These are phyloP conservation scores for Daldinia sp. DNA, from an alignment of 2,329 filamentous ascomycete genomes.

Conservation along the genomic window DNA sequence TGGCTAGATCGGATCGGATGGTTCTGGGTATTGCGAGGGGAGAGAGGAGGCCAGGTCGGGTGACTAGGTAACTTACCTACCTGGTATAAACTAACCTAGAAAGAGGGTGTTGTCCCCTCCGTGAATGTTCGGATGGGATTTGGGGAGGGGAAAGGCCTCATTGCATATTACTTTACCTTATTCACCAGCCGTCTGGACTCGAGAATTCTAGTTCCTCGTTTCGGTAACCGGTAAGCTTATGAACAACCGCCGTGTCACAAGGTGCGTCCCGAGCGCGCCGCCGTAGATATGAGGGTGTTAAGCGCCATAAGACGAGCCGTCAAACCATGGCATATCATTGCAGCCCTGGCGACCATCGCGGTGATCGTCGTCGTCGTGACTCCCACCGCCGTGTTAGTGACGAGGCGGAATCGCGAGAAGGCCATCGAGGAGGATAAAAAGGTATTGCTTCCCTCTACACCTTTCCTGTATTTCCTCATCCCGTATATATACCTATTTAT, in stretches of 20 bases:
- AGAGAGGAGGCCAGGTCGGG: background rate
- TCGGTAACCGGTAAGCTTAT: background rate
- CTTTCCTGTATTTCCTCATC: background rate
- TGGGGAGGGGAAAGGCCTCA: background rate
- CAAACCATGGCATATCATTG: conserved; percentile 31
- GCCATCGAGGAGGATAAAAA: conserved; percentile 16
- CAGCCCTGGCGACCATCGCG: conserved; percentile 7
- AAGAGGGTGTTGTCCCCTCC: background rate
- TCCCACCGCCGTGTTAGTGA: conserved; percentile 26
- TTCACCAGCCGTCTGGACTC: background rate
- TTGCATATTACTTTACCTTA: too few species aligned
- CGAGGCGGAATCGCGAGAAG: conserved; percentile 22
- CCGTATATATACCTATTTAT: background rate
- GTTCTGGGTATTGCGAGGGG: background rate
- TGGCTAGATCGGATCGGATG: background rate
- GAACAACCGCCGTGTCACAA: background rate
- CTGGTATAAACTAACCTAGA: background rate
- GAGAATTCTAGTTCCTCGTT: background rate
- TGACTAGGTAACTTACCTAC: background rate
- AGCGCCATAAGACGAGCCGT: conserved; percentile 2
- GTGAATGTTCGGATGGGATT: background rate
- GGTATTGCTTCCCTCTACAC: background rate
- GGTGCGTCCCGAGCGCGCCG: background rate
- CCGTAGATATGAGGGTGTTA: conserved; percentile 14
- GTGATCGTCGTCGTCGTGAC: conserved; percentile 21